Base-by-base conservation (phyloP, 768 basidiomycete species). In the Royoungia palumana region DNA sequence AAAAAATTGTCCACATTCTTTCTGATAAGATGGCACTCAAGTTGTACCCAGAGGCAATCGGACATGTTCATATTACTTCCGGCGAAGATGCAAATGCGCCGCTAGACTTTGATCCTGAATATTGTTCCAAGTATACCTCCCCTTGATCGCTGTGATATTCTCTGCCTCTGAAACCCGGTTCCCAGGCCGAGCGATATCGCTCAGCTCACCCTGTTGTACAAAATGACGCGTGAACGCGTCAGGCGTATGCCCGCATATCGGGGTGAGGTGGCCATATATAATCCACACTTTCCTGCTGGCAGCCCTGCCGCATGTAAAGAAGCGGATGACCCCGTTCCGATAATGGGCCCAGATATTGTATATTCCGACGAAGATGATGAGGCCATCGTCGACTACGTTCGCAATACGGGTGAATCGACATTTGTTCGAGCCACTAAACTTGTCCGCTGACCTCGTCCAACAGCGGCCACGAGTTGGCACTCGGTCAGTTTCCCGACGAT, bases 201-300 rank as follows among this genome's bases (percentile, higher is more conserved):
- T 2, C 62, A 73, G 14, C 56, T 82, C 43, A 68, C 70, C 48
- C 79, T 77, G 74, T 68, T 60, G 0, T 83, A 82, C 62, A 85
- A 83, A 57, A 73, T 71, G 42, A 50, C 61, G 4, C 71, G 81
- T 2, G 82, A 85, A 63, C 48, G 78, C 13, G 70, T 70, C 4
- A 75, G 82, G 21, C 75, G 82, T 12, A 77, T 82, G 77, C 56
- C 65, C 14, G 47, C 35, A 4, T 56, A 51, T 28, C 43, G 55
- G 21, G 58, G 58, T 17, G 58, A 59, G 43, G 44, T 34, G 1
- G 7, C 22, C 19, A 5, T 39, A 2, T 2, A 5, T 5, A 52
- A 59, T 12, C 70, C 70, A 6, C 21, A 38, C 6, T 72, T 72
- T 46, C 24, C 60, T 1, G 44, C 45, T 4, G 62, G 55, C 3